These are phyloP conservation scores for Flaveria linearis DNA, from an alignment of 129 eudicot species.

Conservation along the genomic window DNA sequence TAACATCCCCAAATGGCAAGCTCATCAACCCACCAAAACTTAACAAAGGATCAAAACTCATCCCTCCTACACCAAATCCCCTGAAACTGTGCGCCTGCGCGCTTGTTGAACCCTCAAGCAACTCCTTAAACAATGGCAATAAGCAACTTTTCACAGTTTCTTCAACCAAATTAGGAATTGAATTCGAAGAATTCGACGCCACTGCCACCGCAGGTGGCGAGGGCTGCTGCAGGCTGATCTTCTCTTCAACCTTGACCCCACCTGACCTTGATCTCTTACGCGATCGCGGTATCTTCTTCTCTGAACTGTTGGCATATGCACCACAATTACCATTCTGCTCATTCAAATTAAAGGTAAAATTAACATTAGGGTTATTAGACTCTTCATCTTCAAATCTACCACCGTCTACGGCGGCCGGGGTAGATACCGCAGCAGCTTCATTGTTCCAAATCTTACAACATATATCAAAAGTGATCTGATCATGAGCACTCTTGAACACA, in stretches of 20 bases:
- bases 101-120: conserved; percentile 51
- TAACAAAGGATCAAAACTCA: conserved; percentile 44
- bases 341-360: conserved; percentile 33
- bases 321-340: conserved; percentile 33
- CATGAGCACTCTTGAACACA: conserved; percentile 79
- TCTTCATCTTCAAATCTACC: conserved; percentile 60
- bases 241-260: conserved; percentile 50
- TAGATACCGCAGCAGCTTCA: conserved; percentile 24
- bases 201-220: conserved; percentile 22
- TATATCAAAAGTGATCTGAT: conserved; percentile 79
- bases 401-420: conserved; percentile 11
- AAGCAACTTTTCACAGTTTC: conserved; percentile 87
- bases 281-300: conserved; percentile 43
- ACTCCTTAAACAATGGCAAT: conserved; percentile 80
- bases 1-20: conserved; percentile 43
- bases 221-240: conserved; percentile 30
- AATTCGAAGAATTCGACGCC: not conserved
- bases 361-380: conserved; percentile 33
- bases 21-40: conserved; percentile 42
- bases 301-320: conserved; percentile 40
- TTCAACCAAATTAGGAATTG: conserved; percentile 60
- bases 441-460: conserved; percentile 60
- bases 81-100: conserved; percentile 28
- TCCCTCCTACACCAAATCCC: conserved; percentile 41
- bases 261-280: conserved; percentile 54